Evolutionary conservation across 2,329 filamentous ascomycete genomes (phyloP), one percentile per base, ranked within the genome.

Genomic region (Botrytis elliptica): DNA sequence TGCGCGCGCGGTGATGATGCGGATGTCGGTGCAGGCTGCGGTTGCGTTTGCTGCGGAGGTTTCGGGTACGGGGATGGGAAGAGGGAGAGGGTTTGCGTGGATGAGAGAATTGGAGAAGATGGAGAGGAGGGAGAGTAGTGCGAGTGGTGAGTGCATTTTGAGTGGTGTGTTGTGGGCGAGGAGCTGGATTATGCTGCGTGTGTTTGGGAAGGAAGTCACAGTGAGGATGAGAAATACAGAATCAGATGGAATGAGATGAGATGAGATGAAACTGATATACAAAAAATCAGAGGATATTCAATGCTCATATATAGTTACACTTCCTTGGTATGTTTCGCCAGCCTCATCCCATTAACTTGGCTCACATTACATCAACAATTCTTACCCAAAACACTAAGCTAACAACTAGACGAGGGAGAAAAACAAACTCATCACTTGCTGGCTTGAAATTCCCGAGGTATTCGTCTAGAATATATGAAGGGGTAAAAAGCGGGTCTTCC

Each of bases 1-100:
- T 38, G 67, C 67, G 36, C 67, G 67, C 1, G 67, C 67, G 16
- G 67, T 70, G 9, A 70, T 70, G n/a, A 70, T 70, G 10, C 22
- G 36, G 18, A 70, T 44, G n/a, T 14, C 67, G 5, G 67, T 42
- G 67, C 67, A 70, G n/a, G 36, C 29, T 25, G 38, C 38, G 36
- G 33, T 40, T 5, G 16, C 3, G 36, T 69, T 57, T 9, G 29
- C 22, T 25, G 36, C 36, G 33, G 65, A 52, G 33, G 20, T 18
- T 52, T 49, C 65, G 44, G 64, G 29, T 38, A 38, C 20, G 29
- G 64, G 64, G 7, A 36, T 22, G 29, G 44, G 33, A 4, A 46
- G 44, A 38, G 66, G 46, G 12, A 38, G n/a, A 4, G 52, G 46
- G 36, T 20, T 33, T 12, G 49, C 52, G 38, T 44, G 14, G 18